phyloP scores from a whole-genome alignment of 2,329 filamentous ascomycete genomes.

The Tothia fuscella region DNA sequence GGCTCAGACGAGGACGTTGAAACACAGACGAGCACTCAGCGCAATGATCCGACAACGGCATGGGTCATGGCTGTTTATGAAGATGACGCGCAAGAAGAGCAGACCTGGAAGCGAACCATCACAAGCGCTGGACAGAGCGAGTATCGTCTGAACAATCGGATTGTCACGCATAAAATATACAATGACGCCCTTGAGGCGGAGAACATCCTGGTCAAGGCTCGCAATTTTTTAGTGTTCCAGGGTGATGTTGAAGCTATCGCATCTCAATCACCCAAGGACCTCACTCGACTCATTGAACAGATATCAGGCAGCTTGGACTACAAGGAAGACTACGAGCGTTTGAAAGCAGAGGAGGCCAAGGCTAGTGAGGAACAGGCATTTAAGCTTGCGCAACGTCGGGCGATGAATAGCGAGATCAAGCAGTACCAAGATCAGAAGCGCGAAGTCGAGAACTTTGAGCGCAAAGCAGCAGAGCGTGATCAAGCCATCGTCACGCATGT shows the following conservation, averaged over 20 bases:
- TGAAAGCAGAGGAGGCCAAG: conserved; percentile 78
- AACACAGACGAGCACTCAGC: conserved; percentile 51
- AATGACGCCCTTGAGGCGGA: conserved; percentile 85
- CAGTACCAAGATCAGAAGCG: conserved; percentile 95
- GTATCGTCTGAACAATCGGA: conserved; percentile 89
- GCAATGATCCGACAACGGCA: conserved; percentile 76
- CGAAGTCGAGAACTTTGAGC: conserved; percentile 86
- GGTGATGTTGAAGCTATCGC: conserved; percentile 96
- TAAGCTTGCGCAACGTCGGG: conserved; percentile 77
- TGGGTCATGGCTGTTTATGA: conserved; percentile 99
- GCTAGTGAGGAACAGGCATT: conserved; percentile 80
- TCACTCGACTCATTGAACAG: conserved; percentile 90
- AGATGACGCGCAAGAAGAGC: conserved; percentile 89
- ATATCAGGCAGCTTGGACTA: conserved; percentile 93
- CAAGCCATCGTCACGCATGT: conserved; percentile 86
- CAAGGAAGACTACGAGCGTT: conserved; percentile 81
- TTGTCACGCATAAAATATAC: conserved; percentile 82
- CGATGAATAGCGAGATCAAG: conserved; percentile 95
- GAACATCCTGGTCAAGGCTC: conserved; percentile 94
- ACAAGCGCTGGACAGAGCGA: conserved; percentile 81
- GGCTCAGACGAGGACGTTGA: conserved; percentile 34
- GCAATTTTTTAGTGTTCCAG: conserved; percentile 97
- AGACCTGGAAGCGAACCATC: conserved; percentile 92
- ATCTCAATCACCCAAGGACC: conserved; percentile 83
- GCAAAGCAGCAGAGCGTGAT: conserved; percentile 81